These are phyloP conservation scores for Phytophthora vignae DNA, from an alignment of 352 stramenopile species.

Conservation along the genomic window DNA sequence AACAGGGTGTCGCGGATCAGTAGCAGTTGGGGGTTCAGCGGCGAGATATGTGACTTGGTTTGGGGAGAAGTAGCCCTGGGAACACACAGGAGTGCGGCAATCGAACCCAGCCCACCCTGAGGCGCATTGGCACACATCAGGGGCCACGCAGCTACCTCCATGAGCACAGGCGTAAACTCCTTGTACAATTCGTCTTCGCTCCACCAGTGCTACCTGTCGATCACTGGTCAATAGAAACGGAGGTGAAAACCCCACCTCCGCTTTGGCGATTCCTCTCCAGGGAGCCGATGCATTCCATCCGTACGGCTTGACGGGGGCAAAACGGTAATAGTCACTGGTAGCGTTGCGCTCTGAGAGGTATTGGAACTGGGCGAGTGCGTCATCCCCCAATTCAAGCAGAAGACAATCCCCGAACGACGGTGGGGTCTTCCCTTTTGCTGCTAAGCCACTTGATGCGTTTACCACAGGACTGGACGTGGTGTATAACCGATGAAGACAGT, in stretches of 20 bases:
- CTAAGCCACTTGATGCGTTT: constrained; percentile 45
- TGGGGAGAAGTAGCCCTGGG: constrained; percentile 93
- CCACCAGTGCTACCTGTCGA: constrained; percentile 92
- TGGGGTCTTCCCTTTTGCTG: constrained; percentile 18
- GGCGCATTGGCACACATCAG: constrained; percentile 93
- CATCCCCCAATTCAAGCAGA: constrained; percentile 88
- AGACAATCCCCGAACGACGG: constrained; percentile 40
- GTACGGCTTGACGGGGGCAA: constrained; percentile 83
- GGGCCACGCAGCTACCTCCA: constrained; percentile 90
- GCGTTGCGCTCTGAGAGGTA: constrained; percentile 88
- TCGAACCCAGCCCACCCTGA: constrained; percentile 96
- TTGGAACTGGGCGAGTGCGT: constrained; percentile 86
- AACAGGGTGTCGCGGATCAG: constrained; percentile 54
- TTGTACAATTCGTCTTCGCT: constrained; percentile 88
- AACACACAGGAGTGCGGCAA: constrained; percentile 95
- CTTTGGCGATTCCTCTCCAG: constrained; percentile 71
- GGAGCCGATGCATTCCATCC: constrained; percentile 78
- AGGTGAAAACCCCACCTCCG: constrained; percentile 58
- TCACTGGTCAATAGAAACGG: constrained; percentile 75
- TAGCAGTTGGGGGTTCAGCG: constrained; percentile 58
- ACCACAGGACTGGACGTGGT: constrained; percentile 47
- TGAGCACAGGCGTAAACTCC: constrained; percentile 96
- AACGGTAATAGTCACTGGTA: constrained; percentile 82
- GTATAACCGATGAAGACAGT: constrained; percentile 81
- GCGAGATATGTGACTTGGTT: constrained; percentile 83